Evolutionary conservation across 2,329 filamentous ascomycete species (phyloP), one percentile per base, ranked within the genome.

Genomic region (Fusarium oligoseptatum): DNA sequence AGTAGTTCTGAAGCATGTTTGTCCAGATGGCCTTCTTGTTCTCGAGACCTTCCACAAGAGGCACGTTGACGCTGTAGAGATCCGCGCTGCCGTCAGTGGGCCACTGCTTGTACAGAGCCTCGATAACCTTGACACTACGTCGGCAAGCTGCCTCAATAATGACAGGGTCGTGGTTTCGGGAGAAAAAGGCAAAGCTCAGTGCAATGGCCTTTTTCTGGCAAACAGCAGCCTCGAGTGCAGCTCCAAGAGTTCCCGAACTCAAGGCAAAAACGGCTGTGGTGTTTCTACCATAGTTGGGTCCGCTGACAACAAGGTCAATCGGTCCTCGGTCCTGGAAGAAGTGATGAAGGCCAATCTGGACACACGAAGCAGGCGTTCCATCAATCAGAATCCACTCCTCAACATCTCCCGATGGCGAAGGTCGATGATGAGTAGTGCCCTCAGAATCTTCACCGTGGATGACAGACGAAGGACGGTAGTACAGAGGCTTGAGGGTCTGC

Each of bases 61-160:
- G 96, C 10, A 98, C 93, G 80, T 98, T 98, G 76, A 98, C 92
- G 57, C 90, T 93, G 83, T 98, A 98, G n/a, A 98, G 84, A 80
- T 97, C 94, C 6, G 94, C 92, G 69, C 88, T 88, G 36, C 86
- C 83, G 61, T 91, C 92, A 37, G 86, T 84, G 0, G 87, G 90
- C 93, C 94, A 98, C 80, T 95, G 93, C 58, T 88, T 87, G 77
- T 89, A 92, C 8, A 99, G 87, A 71, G 94, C 90, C 82, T 98
- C 93, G 73, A 98, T 92, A 27, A 98, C 87, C 73, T 88, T 89
- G 27, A 97, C 92, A 27, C 92, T 91, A 77, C 96, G 92, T 52
- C 89, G 86, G 41, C 92, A 94, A 3, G 95, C 95, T 58, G 91
- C 94, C 36, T 90, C 89, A 68, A 98, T 96, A 76, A 98, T 91